Evolutionary conservation across 345 rosid species (phyloP).

Genomic region (Corymbia maculata): DNA sequence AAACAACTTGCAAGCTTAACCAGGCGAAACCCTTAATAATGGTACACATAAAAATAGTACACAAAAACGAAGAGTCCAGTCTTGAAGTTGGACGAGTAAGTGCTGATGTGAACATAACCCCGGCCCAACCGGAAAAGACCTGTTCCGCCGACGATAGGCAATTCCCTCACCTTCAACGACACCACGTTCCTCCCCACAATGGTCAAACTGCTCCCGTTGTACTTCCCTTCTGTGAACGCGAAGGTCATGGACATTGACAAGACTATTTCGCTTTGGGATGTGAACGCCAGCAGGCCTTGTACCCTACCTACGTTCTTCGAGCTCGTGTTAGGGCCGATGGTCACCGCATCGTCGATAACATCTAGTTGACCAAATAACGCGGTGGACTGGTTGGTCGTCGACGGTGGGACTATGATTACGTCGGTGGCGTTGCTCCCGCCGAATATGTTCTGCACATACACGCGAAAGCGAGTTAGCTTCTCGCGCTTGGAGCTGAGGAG

Average conservation of each 20-base stretch:
- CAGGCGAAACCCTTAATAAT: background rate
- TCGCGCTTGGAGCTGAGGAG: background rate
- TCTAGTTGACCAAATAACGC: background rate
- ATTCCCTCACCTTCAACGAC: background rate
- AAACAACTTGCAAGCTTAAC: background rate
- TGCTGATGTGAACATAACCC: background rate
- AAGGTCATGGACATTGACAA: background rate
- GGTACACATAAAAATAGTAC: background rate
- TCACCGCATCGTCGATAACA: background rate
- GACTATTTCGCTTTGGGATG: background rate
- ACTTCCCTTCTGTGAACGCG: background rate
- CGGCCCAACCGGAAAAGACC: background rate
- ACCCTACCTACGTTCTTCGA: background rate
- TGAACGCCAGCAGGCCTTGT: background rate
- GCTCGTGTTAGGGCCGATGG: background rate
- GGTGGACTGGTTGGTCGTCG: background rate
- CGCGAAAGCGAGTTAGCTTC: constrained; percentile 7
- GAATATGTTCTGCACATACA: constrained; percentile 3
- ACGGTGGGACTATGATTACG: background rate
- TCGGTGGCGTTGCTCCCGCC: background rate
- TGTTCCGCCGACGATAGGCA: background rate
- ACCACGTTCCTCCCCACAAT: background rate
- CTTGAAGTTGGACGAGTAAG: background rate
- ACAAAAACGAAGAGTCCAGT: background rate
- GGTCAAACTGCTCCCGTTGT: background rate